Evolutionary conservation across 805 yeast genomes (phyloP).

Genomic region (Martiniozyma abietophila): DNA sequence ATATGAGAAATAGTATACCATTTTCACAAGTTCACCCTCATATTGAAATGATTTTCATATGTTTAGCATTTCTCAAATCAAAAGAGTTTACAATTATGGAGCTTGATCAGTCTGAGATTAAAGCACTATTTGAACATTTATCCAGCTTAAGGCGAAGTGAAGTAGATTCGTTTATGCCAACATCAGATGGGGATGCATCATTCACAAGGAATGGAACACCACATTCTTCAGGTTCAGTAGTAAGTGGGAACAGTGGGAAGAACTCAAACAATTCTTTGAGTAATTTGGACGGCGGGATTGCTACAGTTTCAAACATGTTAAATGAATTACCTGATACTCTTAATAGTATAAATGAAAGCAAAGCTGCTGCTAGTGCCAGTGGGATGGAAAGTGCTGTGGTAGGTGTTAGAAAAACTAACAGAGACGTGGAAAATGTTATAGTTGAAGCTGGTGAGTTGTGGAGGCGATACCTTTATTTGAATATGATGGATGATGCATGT

Average conservation of each 20-base stretch:
- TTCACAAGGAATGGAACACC: neutral
- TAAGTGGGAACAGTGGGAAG: too few relatives aligned
- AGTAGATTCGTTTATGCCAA: constrained; percentile 21
- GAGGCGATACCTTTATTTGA: constrained; percentile 72
- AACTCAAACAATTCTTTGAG: neutral
- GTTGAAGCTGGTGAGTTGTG: constrained; percentile 79
- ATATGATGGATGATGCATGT: constrained; percentile 36
- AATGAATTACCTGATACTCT: constrained; percentile 4
- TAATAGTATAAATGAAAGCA: constrained; percentile 2
- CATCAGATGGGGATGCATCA: constrained; percentile 8
- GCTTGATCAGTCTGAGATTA: constrained; percentile 82
- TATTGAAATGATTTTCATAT: constrained; percentile 63
- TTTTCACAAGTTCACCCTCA: constrained; percentile 65
- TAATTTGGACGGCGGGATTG: too few relatives aligned
- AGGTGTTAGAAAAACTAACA: constrained; percentile 19
- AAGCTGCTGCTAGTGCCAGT: neutral
- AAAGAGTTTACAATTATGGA: constrained; percentile 72
- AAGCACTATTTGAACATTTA: constrained; percentile 59
- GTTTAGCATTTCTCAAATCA: constrained; percentile 71
- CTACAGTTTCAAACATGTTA: constrained; percentile 3
- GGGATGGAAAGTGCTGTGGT: constrained; percentile 10
- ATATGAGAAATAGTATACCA: constrained; percentile 30
- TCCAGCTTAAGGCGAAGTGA: constrained; percentile 33
- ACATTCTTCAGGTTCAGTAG: constrained; percentile 2
- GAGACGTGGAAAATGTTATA: constrained; percentile 64